Conservation (phyloP, 371 early-diverging fungal genomes). For the Syncephalastrum contaminatum region DNA sequence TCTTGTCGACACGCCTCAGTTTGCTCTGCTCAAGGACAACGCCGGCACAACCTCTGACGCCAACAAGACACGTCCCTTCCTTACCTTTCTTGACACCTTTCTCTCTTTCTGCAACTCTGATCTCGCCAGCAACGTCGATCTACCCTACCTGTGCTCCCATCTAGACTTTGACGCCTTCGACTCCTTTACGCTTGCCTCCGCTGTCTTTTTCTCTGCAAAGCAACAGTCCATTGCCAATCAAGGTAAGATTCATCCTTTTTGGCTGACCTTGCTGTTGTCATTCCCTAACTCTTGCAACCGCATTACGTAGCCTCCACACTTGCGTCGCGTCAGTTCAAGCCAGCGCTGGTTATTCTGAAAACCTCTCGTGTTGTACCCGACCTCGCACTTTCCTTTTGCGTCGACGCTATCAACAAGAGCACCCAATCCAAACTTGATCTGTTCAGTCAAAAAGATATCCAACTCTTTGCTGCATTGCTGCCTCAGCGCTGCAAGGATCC, state of each 20-base stretch:
- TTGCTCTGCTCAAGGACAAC: conserved; percentile 52
- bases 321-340: conserved; percentile 15
- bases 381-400: conserved; percentile 16
- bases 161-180: conserved; percentile 46
- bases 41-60: conserved; percentile 25
- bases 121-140: conserved; percentile 36
- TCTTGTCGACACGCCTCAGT: conserved; percentile 29
- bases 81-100: conserved; percentile 47
- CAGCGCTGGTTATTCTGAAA: conserved; percentile 9
- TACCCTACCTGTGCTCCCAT: conserved; percentile 40
- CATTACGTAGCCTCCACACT: conserved; percentile 21
- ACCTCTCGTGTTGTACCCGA: conserved; percentile 17
- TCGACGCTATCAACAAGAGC: conserved; percentile 11
- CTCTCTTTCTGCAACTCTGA: conserved; percentile 46
- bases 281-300: background rate
- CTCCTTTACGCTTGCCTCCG: conserved; percentile 41
- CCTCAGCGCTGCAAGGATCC: conserved; percentile 16
- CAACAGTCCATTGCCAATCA: conserved; percentile 36
- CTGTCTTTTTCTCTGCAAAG: conserved; percentile 41
- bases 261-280: conserved; percentile 1
- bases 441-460: conserved; percentile 18
- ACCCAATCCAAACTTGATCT: conserved; percentile 11
- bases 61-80: conserved; percentile 32
- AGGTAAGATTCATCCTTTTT: conserved; percentile 33
- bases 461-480: conserved; percentile 10